Conservation (phyloP, 805 yeast genomes). For the Komagataella pastoris region DNA sequence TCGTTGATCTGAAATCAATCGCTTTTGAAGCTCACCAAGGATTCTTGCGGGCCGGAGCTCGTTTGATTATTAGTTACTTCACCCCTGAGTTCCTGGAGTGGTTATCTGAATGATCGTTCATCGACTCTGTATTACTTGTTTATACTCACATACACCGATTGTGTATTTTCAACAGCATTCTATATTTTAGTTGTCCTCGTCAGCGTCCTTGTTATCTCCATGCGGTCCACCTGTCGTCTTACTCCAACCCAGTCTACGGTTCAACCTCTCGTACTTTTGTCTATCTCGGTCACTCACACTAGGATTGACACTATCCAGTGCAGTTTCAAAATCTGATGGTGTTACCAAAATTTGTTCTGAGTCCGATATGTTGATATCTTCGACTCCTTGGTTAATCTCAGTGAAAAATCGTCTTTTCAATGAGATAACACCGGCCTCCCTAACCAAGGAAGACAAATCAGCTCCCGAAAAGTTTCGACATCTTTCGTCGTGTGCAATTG, state of each 20-base stretch:
- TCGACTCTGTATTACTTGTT: background rate
- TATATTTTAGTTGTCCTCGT: background rate
- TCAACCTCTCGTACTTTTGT: constrained; percentile 58
- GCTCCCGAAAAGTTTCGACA: constrained; percentile 94
- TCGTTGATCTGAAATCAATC: constrained; percentile 69
- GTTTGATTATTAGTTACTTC: constrained; percentile 80
- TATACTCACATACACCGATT: background rate
- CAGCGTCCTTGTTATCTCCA: background rate
- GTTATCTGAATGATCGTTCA: constrained; percentile 33
- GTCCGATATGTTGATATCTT: constrained; percentile 20
- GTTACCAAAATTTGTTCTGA: constrained; percentile 38
- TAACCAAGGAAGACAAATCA: constrained; percentile 78
- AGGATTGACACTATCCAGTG: constrained; percentile 69
- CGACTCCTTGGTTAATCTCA: constrained; percentile 32
- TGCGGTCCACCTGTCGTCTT: constrained; percentile 9
- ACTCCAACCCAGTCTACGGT: constrained; percentile 67
- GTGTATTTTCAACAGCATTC: background rate
- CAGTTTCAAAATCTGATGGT: constrained; percentile 50
- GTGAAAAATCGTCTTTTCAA: constrained; percentile 61
- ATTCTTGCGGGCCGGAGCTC: constrained; percentile 90
- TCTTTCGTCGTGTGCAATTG: constrained; percentile 61
- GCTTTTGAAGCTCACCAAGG: constrained; percentile 87
- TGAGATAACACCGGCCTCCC: constrained; percentile 91
- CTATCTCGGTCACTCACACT: constrained; percentile 85
- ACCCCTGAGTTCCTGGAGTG: constrained; percentile 94